phyloP scores from a whole-genome alignment of 805 yeast genomes.

The Scheffersomyces stipitis region DNA sequence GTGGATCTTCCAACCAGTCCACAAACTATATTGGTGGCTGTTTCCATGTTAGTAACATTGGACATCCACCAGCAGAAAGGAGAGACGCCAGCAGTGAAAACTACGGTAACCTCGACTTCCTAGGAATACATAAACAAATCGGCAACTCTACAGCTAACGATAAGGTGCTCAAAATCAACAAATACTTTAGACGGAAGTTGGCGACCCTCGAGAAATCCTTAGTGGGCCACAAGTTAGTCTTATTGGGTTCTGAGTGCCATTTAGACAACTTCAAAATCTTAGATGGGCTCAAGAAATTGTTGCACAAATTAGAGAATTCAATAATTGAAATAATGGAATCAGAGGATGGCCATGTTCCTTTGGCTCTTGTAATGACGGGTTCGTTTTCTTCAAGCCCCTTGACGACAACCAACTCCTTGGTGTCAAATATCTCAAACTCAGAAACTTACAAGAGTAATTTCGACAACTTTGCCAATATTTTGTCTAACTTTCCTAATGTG shows the following conservation, averaged over 20 bases:
- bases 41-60: conserved; percentile 73
- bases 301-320: conserved; percentile 47
- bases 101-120: conserved; percentile 76
- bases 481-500: conserved; percentile 59
- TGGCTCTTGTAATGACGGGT: conserved; percentile 77
- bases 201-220: conserved; percentile 56
- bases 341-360: conserved; percentile 48
- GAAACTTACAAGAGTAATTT: conserved; percentile 65
- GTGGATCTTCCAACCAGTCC: conserved; percentile 38
- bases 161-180: conserved; percentile 57
- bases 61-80: conserved; percentile 87
- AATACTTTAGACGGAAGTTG: conserved; percentile 54
- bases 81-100: conserved; percentile 66
- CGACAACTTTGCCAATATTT: conserved; percentile 67
- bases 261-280: conserved; percentile 60
- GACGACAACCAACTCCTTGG: conserved; percentile 51
- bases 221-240: conserved; percentile 55
- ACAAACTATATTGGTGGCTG: conserved; percentile 38
- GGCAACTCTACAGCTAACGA: conserved; percentile 24
- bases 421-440: conserved; percentile 48
- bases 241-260: conserved; percentile 74
- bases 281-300: conserved; percentile 65
- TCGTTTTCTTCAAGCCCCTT: conserved; percentile 73
- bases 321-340: conserved; percentile 35
- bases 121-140: conserved; percentile 38